Percentiles rank a stretch among this genome's conserved stretches.
These are phyloP conservation scores for Sicyos edulis DNA, from an alignment of 306 rosid species.

Conservation along the genomic window DNA sequence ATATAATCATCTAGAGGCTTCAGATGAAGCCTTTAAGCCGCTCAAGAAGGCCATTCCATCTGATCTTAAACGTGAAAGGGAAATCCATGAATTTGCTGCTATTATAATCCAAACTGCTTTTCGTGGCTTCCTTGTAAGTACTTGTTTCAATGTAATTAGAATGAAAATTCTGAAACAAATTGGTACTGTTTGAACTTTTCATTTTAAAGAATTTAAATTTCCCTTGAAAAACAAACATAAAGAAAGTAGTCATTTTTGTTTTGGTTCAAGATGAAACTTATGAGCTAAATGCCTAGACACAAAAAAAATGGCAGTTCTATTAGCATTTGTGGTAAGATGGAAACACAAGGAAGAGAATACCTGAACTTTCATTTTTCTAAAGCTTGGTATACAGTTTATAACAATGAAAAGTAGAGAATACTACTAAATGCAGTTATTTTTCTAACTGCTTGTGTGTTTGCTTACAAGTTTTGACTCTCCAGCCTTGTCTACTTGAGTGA, in stretches of 20 bases:
- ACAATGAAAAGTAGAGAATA: not conserved
- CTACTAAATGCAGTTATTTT: conserved; percentile 2
- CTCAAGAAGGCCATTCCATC: conserved; percentile 27
- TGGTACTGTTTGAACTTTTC: not conserved
- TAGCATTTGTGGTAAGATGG: not conserved
- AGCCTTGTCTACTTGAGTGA: not conserved
- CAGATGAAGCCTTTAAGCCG: conserved; percentile 24
- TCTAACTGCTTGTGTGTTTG: not conserved
- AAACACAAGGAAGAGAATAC: not conserved
- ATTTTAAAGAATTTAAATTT: not conserved
- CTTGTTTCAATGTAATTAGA: conserved; percentile 1
- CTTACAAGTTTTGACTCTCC: not conserved
- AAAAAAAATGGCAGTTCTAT: not conserved
- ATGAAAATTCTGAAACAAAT: conserved; percentile 8
- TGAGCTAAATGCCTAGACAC: not conserved
- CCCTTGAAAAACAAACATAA: too few species aligned
- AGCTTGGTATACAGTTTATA: too few species aligned
- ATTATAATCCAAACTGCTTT: conserved; percentile 72
- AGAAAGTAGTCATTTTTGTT: too few species aligned
- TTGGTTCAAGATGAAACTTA: not conserved
- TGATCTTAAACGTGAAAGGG: conserved; percentile 26
- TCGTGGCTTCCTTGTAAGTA: conserved; percentile 81
- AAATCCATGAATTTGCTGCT: conserved; percentile 47
- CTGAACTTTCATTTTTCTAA: too few species aligned
- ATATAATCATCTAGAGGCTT: conserved; percentile 24